Evolutionary conservation across 192 early-diverging fungal species (phyloP).

Genomic region (Allomyces arbusculus): DNA sequence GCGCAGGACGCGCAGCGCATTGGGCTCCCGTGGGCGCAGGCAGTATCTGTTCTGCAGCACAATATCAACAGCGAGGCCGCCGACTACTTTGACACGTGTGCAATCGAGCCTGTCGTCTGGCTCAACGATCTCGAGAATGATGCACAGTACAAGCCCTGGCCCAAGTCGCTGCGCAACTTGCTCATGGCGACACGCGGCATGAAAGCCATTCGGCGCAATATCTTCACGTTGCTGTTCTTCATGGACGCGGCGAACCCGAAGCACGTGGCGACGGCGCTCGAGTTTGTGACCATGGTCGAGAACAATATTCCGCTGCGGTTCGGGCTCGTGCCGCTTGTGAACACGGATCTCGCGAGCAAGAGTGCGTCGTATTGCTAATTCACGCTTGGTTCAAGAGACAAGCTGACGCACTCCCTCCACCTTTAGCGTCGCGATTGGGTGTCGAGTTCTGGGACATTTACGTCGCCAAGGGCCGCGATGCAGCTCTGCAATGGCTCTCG

Average conservation of each 20-base stretch:
- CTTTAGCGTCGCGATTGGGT: too few relatives aligned
- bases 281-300: conserved; percentile 40
- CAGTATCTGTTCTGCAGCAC: conserved; percentile 5
- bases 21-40: not conserved
- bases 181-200: conserved; percentile 49
- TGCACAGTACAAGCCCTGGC: conserved; percentile 46
- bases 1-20: not conserved
- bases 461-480: too few relatives aligned
- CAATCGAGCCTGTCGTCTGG: conserved; percentile 48
- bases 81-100: conserved; percentile 37
- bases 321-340: conserved; percentile 51
- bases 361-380: conserved; percentile 9
- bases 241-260: conserved; percentile 41
- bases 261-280: conserved; percentile 31
- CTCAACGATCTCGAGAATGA: conserved; percentile 83
- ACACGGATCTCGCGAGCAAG: conserved; percentile 8
- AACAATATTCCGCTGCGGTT: conserved; percentile 65
- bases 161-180: conserved; percentile 26
- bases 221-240: conserved; percentile 49
- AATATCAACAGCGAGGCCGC: conserved; percentile 39
- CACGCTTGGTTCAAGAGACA: too few relatives aligned
- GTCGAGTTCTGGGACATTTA: too few relatives aligned
- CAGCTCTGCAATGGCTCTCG: too few relatives aligned
- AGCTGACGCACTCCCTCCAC: too few relatives aligned
- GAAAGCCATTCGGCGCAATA: conserved; percentile 52